Evolutionary conservation across 768 basidiomycete genomes (phyloP), one percentile per base, ranked within the genome.

Genomic region (Tricholoma furcatifolium): DNA sequence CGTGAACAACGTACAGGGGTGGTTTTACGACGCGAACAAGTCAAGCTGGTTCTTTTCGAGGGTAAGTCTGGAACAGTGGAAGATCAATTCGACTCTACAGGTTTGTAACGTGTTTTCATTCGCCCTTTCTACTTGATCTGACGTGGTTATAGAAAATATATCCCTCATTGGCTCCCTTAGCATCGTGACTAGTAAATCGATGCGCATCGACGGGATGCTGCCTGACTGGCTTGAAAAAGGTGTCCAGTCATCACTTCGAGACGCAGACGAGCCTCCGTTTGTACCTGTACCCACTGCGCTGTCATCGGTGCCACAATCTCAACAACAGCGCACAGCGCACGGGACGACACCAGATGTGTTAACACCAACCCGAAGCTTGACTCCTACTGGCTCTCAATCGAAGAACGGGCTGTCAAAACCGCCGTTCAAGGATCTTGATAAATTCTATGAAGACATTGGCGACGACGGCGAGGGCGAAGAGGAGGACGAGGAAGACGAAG

Each of bases 191-290:
- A 81, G 82, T 2, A 82, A 76, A 63, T 69, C 73, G 10, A 74
- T 83, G 65, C 73, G 70, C 4, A 70, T 75, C 40, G 82, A 85
- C 52, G 72, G 66, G 30, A 46, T 74, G 54, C 51, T 96, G 0
- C 91, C 92, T 0, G 91, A 92, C 60, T 97, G 95, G 95, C 76
- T 89, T 5, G 92, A 95, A 66, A 76, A 82, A 50, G 93, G 93
- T 0, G 91, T 91, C 4, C 91, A 93, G 58, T 71, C 89, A 1
- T 75, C 80, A 0, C 69, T 98, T 51, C 80, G 95, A 53, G 87
- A 93, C 55, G 74, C 72, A 17, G 80, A 78, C 42, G 84, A 87
- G 9, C 87, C 87, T 51, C 58, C 59, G 1, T 62, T 68, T 30
- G 65, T 70, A 17, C 69, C 70, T 36, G 67, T 62, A 15, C 62